Conservation (phyloP, 176 grass and related monocot genomes). For the Zoysia japonica region DNA sequence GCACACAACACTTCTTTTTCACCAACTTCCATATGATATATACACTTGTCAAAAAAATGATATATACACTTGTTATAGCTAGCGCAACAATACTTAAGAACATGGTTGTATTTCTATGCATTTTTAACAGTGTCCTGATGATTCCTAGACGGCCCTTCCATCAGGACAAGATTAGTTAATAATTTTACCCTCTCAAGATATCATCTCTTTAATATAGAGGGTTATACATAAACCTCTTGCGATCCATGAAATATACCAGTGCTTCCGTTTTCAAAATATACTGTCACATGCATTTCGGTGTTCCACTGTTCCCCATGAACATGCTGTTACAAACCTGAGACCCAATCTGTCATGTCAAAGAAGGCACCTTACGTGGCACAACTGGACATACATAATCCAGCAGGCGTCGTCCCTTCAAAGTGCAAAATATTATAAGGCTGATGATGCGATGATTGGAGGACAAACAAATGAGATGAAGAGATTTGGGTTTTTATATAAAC, state of each 20-base stretch:
- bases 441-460: background rate
- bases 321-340: background rate
- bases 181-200: background rate
- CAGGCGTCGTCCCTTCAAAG: background rate
- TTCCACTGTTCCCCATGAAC: background rate
- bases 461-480: conserved; percentile 6
- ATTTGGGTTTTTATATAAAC: background rate
- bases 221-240: background rate
- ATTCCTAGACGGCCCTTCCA: background rate
- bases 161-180: background rate
- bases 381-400: background rate
- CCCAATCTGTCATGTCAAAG: background rate
- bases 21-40: background rate
- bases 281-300: too few species aligned
- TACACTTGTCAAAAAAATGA: too few species aligned
- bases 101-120: background rate
- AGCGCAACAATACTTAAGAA: background rate
- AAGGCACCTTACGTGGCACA: too few species aligned
- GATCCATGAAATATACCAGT: background rate
- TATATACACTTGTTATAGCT: background rate
- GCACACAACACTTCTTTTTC: background rate
- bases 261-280: background rate
- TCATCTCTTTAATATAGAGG: background rate
- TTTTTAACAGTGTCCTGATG: background rate
- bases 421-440: background rate